Evolutionary conservation across 805 yeast genomes (phyloP), one percentile per base, ranked within the genome.

Genomic region (Teunomyces cretensis): DNA sequence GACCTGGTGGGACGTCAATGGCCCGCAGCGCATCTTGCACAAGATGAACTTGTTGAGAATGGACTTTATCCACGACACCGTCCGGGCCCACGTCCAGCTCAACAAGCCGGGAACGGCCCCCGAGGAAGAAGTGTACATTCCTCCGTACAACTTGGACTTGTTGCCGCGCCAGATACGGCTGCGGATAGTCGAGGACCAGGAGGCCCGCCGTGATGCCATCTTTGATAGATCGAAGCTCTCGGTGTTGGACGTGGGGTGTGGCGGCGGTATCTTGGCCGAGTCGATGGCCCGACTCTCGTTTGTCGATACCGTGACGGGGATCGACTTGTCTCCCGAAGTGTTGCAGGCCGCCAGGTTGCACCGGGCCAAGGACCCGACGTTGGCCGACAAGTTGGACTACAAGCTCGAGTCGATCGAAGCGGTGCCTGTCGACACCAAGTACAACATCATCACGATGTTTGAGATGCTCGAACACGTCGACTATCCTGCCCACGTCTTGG

Each of bases 1-100:
- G n/a, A 67, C 88, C n/a, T 94, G 99, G 99, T 94, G 99, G 99
- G 96, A 94, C 56, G 82, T 87, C 11, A 68, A 83, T 51, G 99
- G 99, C 0, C 86, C 97, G 1, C 98, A 94, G 61, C 72, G 99
- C 32, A 88, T 94, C 44, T 75, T 94, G 35, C 98, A 94, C 67
- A 87, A 90, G 67, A 92, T 94, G 99, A 94, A 94, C 62, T 71
- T 88, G 41, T 72, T 88, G 43, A 72, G 99, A 51, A 78, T 92
- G 86, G 97, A 90, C 62, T 94, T 90, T 60, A 82, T 94, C 41
- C 80, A 79, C 50, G 76, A 77, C 3, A 84, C 83, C 0, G 67
- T 92, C 22, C 68, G 71, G 51, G 51, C 56, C 6, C 69, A 76
- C 45, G 50, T 79, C 26, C 60, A 61, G 38, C 60, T 80, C 47